phyloP scores from a whole-genome alignment of 768 basidiomycete genomes.

The Rhizopogon vulgaris region DNA sequence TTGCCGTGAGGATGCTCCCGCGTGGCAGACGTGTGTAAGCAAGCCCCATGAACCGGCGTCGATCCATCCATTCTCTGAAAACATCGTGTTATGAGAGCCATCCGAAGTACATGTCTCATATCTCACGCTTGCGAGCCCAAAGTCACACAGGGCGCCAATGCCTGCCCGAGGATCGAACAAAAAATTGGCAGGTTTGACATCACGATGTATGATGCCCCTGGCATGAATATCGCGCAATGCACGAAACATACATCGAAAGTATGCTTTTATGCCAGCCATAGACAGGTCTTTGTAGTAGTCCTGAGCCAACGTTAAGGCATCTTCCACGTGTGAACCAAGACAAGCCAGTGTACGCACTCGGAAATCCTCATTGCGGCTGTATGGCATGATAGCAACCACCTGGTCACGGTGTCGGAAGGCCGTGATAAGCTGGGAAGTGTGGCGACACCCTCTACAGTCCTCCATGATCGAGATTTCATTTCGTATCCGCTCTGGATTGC shows the following conservation, averaged over 20 bases:
- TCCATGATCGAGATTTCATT: conserved; percentile 93
- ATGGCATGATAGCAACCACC: conserved; percentile 91
- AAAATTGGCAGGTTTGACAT: conserved; percentile 98
- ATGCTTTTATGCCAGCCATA: conserved; percentile 71
- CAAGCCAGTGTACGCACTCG: conserved; percentile 50
- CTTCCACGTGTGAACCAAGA: background rate
- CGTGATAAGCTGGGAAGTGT: conserved; percentile 89
- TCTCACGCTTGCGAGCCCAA: conserved; percentile 90
- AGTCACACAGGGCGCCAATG: conserved; percentile 86
- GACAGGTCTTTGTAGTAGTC: conserved; percentile 76
- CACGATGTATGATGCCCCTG: conserved; percentile 87
- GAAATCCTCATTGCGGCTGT: conserved; percentile 89
- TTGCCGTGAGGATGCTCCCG: conserved; percentile 64
- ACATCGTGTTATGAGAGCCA: conserved; percentile 5
- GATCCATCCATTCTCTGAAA: conserved; percentile 50
- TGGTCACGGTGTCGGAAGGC: conserved; percentile 91
- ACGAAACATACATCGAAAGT: conserved; percentile 87
- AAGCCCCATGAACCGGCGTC: conserved; percentile 44
- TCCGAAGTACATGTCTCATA: background rate
- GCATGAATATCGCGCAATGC: conserved; percentile 85
- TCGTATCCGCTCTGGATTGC: conserved; percentile 83
- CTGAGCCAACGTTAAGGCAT: conserved; percentile 28
- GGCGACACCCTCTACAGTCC: conserved; percentile 75
- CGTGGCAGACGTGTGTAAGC: conserved; percentile 73
- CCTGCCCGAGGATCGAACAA: conserved; percentile 83